Evolutionary conservation across 1,284 basidiomycete species (phyloP).

Genomic region (Apiotrichum mycotoxinovorans): DNA sequence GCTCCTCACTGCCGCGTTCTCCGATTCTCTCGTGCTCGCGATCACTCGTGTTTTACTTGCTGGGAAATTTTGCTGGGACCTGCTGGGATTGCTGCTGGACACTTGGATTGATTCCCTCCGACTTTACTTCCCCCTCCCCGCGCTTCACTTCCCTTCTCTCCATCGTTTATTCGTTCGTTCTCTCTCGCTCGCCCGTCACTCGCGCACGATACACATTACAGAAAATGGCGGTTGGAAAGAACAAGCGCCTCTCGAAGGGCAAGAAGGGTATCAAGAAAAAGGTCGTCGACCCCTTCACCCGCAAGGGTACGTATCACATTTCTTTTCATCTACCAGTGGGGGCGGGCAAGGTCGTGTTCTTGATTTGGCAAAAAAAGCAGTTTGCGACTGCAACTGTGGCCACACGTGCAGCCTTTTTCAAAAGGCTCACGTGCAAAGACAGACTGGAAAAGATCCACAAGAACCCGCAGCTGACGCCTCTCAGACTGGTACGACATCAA

Average conservation of each 20-base stretch:
- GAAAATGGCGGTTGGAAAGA: slow-evolving; percentile 91
- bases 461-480: slow-evolving; percentile 19
- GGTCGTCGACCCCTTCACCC: slow-evolving; percentile 99
- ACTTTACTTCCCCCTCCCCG: neutral
- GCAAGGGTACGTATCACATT: slow-evolving; percentile 67
- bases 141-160: neutral
- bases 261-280: slow-evolving; percentile 99
- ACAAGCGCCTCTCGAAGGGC: slow-evolving; percentile 98
- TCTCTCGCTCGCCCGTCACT: neutral
- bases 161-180: no score
- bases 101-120: neutral
- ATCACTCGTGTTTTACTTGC: neutral
- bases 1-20: neutral
- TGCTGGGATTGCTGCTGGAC: neutral
- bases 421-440: neutral
- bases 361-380: neutral
- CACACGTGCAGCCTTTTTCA: neutral
- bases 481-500: slow-evolving; percentile 99
- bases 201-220: neutral
- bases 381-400: neutral
- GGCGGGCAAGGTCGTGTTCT: neutral
- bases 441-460: neutral
- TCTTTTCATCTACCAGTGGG: neutral
- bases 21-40: neutral
- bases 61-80: no score